These are phyloP conservation scores for Chrysanthemum lavandulifolium DNA, from an alignment of 129 eudicot species.

Conservation along the genomic window DNA sequence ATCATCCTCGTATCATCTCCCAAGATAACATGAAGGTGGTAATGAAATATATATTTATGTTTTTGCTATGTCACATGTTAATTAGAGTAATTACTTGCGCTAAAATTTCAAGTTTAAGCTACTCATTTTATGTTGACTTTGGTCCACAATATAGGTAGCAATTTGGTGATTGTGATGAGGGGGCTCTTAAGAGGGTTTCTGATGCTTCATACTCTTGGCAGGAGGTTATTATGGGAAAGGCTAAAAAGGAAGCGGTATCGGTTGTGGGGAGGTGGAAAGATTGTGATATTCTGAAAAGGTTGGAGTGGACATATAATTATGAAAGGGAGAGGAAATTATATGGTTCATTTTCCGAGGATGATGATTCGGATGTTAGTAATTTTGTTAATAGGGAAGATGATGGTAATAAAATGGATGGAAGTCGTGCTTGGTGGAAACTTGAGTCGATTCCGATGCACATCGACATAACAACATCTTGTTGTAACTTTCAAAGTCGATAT, in stretches of 20 bases:
- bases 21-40: no score
- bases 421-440: conserved; percentile 9
- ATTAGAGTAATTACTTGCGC: no score
- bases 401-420: conserved; percentile 23
- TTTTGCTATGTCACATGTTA: no score
- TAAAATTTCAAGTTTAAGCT: no score
- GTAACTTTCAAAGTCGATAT: no score
- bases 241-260: conserved; percentile 56
- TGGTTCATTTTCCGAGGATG: conserved; percentile 32
- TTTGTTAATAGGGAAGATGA: conserved; percentile 34
- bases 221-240: conserved; percentile 78
- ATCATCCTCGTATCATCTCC: no score
- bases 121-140: no score
- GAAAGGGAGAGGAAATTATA: conserved; percentile 37
- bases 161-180: conserved; percentile 60
- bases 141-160: no score
- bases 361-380: conserved; percentile 13
- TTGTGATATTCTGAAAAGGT: conserved; percentile 51
- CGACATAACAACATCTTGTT: background rate
- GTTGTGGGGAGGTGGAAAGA: conserved; percentile 83
- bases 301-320: conserved; percentile 78
- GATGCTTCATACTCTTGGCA: conserved; percentile 86
- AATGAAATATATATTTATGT: no score
- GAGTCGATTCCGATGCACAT: conserved; percentile 39
- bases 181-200: conserved; percentile 58